Evolutionary conservation across 805 yeast genomes (phyloP).

Genomic region (Metschnikowia lachancei): DNA sequence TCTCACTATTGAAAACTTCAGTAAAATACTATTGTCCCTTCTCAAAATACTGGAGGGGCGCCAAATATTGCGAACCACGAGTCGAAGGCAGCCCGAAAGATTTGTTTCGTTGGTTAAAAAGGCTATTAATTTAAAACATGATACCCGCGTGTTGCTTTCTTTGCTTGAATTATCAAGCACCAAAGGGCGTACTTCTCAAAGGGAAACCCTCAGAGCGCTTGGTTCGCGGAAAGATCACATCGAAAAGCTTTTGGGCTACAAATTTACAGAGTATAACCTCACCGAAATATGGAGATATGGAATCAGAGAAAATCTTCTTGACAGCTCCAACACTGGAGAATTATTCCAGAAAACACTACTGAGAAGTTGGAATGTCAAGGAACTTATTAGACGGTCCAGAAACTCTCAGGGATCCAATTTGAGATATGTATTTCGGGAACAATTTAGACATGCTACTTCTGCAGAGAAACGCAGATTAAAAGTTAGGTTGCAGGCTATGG

Average conservation of each 20-base stretch:
- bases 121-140: neutral
- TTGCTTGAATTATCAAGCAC: slow-evolving; percentile 8
- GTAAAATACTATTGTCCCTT: neutral
- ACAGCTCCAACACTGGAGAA: slow-evolving; percentile 7
- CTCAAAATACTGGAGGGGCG: slow-evolving; percentile 4
- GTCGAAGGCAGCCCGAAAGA: slow-evolving; percentile 1
- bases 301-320: slow-evolving; percentile 13
- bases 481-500: slow-evolving; percentile 27
- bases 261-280: slow-evolving; percentile 14
- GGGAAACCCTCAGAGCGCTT: slow-evolving; percentile 3
- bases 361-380: slow-evolving; percentile 13
- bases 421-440: slow-evolving; percentile 17
- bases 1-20: slow-evolving; percentile 1
- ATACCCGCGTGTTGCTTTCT: neutral
- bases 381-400: slow-evolving; percentile 5
- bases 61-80: slow-evolving; percentile 6
- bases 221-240: neutral
- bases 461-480: slow-evolving; percentile 25
- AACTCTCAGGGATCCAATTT: neutral
- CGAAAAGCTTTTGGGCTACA: neutral
- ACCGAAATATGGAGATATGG: slow-evolving; percentile 18
- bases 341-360: slow-evolving; percentile 17
- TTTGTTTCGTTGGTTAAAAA: slow-evolving; percentile 1
- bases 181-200: slow-evolving; percentile 1
- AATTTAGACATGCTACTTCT: slow-evolving; percentile 15